Conservation (phyloP, 2,329 filamentous ascomycete genomes). For the Fusarium chlamydosporum region DNA sequence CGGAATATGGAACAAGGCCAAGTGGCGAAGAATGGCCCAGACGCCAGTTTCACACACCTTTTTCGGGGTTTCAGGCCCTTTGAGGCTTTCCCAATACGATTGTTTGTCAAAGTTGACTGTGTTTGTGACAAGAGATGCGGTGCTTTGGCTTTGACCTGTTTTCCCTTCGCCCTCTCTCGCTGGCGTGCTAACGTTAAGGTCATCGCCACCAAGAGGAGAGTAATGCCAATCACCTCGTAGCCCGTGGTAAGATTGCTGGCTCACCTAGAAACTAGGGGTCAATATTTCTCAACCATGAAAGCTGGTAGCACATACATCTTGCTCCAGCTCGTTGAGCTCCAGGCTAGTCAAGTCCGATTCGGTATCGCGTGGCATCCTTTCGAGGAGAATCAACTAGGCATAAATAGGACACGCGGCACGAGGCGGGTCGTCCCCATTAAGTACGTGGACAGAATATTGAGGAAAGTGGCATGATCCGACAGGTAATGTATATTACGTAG, state of each 20-base stretch:
- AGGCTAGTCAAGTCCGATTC: neutral
- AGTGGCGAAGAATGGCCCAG: neutral
- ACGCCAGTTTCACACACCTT: neutral
- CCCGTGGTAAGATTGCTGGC: neutral
- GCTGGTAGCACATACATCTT: neutral
- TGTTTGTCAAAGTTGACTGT: neutral
- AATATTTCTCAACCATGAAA: neutral
- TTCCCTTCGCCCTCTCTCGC: neutral
- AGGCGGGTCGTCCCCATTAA: too few species aligned
- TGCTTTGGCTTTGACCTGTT: neutral
- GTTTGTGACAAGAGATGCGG: neutral
- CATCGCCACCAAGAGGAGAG: neutral
- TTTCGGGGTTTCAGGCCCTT: neutral
- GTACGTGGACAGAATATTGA: too few species aligned
- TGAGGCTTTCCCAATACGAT: constrained; percentile 8
- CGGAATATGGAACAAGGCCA: constrained; percentile 5
- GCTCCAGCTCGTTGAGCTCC: neutral
- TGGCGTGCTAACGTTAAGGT: neutral
- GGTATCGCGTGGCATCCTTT: neutral
- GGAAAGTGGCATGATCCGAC: too few species aligned
- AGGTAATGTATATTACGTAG: too few species aligned
- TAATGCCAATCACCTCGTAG: neutral
- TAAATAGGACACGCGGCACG: neutral
- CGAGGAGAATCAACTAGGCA: neutral
- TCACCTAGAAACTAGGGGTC: neutral